Conservation (phyloP, 2,329 filamentous ascomycete species). For the Fusarium sp. region DNA sequence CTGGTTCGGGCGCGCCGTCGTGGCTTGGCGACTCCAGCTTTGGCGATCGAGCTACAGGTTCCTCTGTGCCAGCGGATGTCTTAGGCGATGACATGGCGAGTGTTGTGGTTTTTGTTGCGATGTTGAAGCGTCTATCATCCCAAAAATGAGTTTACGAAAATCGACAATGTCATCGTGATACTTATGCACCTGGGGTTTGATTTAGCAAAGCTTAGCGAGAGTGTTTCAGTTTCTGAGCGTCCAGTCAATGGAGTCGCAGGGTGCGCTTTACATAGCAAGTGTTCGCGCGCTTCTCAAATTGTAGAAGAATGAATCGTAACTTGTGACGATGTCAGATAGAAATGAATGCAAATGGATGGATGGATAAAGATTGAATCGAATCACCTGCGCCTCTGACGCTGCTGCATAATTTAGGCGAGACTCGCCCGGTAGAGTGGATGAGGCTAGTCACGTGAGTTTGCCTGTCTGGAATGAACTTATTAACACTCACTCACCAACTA, state of each 20-base stretch:
- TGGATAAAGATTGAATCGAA: slow-evolving; percentile 29
- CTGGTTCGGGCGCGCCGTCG: slow-evolving; percentile 31
- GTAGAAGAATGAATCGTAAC: slow-evolving; percentile 13
- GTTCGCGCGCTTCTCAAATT: slow-evolving; percentile 30
- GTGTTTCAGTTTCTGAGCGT: slow-evolving; percentile 23
- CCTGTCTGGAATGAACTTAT: slow-evolving; percentile 1
- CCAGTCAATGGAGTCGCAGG: slow-evolving; percentile 22
- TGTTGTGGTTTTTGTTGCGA: slow-evolving; percentile 29
- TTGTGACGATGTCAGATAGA: slow-evolving; percentile 11
- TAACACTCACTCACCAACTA: too few relatives aligned
- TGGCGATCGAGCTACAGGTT: slow-evolving; percentile 32
- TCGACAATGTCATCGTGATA: slow-evolving; percentile 53
- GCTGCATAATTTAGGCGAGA: slow-evolving; percentile 26
- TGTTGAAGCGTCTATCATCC: slow-evolving; percentile 52
- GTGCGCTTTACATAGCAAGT: slow-evolving; percentile 43
- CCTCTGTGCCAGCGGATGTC: slow-evolving; percentile 29
- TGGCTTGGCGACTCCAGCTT: slow-evolving; percentile 19
- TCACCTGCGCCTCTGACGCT: slow-evolving; percentile 34
- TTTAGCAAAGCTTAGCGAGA: slow-evolving; percentile 46
- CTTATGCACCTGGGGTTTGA: slow-evolving; percentile 57
- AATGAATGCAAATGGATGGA: slow-evolving; percentile 9
- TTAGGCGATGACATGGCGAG: slow-evolving; percentile 44
- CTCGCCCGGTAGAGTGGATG: background rate
- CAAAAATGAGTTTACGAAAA: slow-evolving; percentile 57
- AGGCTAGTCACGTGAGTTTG: slow-evolving; percentile 19